A percentile compares a stretch with the other conserved stretches of the same genome.
phyloP scores from a whole-genome alignment of 208 protist species.

The Crithidia acanthocephali region DNA sequence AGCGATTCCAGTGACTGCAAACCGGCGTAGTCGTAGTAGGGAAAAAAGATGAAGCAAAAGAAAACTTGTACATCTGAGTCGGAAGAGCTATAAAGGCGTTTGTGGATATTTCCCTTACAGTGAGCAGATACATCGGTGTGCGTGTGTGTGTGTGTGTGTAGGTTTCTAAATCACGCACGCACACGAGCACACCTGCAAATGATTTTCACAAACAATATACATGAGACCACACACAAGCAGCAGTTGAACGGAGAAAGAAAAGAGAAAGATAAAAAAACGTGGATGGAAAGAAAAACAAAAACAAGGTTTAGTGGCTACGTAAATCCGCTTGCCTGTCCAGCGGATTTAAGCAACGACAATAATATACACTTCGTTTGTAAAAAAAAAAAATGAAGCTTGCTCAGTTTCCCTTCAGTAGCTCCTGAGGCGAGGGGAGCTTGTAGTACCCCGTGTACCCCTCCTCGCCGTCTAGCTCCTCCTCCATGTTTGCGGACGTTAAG shows the following conservation, averaged over 20 bases:
- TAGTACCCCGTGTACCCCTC: conserved; percentile 61
- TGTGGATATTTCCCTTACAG: no score
- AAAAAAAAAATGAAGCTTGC: neutral
- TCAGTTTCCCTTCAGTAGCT: conserved; percentile 13
- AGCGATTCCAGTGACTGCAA: conserved; percentile 7
- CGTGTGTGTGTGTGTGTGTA: conserved; percentile 18
- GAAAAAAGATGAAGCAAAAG: neutral
- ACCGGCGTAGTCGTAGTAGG: no score
- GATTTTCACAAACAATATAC: neutral
- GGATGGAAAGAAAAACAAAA: no score
- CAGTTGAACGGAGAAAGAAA: neutral
- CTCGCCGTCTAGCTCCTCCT: conserved; percentile 53
- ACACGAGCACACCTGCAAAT: conserved; percentile 6
- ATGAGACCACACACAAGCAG: neutral
- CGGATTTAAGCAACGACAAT: neutral
- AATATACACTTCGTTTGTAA: neutral
- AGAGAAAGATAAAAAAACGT: conserved; percentile 8
- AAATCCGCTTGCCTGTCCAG: no score
- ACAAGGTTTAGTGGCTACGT: no score
- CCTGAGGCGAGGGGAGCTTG: conserved; percentile 25
- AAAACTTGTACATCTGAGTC: conserved; percentile 15
- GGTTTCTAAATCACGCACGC: conserved; percentile 7
- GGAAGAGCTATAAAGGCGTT: no score
- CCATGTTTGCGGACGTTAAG: conserved; percentile 34
- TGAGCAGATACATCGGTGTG: conserved; percentile 8